Evolutionary conservation across 1,139 yeast species (phyloP).

Genomic region (Saccharomyces hybrid): DNA sequence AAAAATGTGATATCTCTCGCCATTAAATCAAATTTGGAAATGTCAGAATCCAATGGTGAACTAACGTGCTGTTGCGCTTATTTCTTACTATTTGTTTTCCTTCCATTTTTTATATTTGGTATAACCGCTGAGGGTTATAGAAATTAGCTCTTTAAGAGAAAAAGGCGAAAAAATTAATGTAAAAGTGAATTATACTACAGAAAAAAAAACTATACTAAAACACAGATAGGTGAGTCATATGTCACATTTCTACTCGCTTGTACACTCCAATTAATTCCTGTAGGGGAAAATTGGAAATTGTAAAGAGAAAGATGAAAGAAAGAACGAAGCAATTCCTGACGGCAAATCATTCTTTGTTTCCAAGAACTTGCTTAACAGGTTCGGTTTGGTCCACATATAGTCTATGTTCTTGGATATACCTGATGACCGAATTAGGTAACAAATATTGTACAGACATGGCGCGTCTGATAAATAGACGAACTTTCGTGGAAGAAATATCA

Average conservation of each 20-base stretch:
- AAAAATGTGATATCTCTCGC: not conserved
- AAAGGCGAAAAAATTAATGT: not conserved
- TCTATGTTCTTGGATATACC: constrained; percentile 88
- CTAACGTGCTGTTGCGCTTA: not conserved
- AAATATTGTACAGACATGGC: constrained; percentile 96
- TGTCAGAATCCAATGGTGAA: not conserved
- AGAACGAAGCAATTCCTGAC: not conserved
- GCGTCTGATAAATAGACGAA: constrained; percentile 80
- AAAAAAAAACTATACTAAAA: not conserved
- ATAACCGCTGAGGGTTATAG: not conserved
- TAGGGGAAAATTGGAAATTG: not conserved
- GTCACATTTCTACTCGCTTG: not conserved
- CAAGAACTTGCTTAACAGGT: constrained; percentile 87
- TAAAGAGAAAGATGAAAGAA: not conserved
- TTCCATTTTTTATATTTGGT: not conserved
- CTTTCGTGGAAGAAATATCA: constrained; percentile 92
- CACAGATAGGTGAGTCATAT: not conserved
- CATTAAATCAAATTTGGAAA: not conserved
- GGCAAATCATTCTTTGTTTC: constrained; percentile 30
- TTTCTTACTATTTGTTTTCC: not conserved
- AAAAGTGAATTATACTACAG: not conserved
- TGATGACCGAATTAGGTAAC: constrained; percentile 86
- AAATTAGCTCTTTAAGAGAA: not conserved
- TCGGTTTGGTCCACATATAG: constrained; percentile 79
- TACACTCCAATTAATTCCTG: not conserved